Evolutionary conservation across 768 basidiomycete species (phyloP), one percentile per base, ranked within the genome.

Genomic region (Megacollybia marginata): DNA sequence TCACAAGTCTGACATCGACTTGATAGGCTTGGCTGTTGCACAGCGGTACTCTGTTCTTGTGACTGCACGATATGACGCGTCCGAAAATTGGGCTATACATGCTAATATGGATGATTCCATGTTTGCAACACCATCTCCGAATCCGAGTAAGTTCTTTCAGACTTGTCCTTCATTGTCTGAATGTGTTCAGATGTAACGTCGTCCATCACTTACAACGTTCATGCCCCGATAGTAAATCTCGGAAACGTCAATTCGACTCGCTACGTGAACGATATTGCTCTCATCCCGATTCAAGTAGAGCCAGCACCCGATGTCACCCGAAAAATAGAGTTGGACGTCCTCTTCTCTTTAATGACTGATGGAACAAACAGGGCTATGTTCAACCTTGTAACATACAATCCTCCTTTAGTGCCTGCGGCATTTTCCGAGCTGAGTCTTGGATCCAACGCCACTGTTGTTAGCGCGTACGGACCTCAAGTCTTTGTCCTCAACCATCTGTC

Each of bases 31-130:
- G 49, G 74, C 89, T 15, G 91, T 87, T 28, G 92, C 93, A 0
- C 94, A 97, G 65, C 82, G 95, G 16, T 95, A 94, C 65, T 93
- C 92, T 0, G 72, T 98, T 35, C 81, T 97, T 28, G 89, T 98
- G 48, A 85, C 85, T 10, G 93, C 95, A 10, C 80, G 85, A 44
- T 93, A 93, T 65, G 88, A 92, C 54, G 86, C 85, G 0, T 67
- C 75, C 2, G 69, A 76, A 16, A 96, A 98, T 71, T 97, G 84
- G 83, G 80, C 79, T 48, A 80, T 98, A 50, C 88, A 92, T 60
- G 86, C 87, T 3, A 88, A 93, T 71, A 89, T 96, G 80, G 89
- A 93, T 60, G 76, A 77, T 0, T 70, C 69, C 53, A 94, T 93
- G 92, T 98, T 95, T 64, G 23, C 23, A 94, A 98, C 62, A 70